Base-by-base conservation (phyloP, 129 eudicot genomes). In the Gnaphalium uliginosum region DNA sequence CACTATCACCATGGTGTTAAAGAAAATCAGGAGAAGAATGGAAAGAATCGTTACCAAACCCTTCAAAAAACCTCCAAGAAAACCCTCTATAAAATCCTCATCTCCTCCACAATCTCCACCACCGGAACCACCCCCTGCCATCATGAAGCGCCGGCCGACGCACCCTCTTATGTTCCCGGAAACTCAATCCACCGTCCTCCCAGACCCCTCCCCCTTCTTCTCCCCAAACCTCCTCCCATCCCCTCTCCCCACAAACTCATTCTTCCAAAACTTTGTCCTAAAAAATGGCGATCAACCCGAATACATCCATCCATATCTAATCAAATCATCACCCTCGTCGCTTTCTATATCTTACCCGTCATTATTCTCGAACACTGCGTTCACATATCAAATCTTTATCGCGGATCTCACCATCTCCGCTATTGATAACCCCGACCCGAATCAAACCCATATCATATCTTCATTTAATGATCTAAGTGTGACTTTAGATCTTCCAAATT, bases 201-300 rank as follows among this genome's bases (percentile, higher is more conserved):
- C 98, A 4, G 89, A 88, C 70, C 98, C 98, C 6, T 75, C 96
- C 41, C 27, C 58, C 4, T 93, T 83, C 85, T 90, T 93, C 84
- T 64, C 98, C 51, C 87, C 87, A 0, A 14, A 75, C 46, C 97
- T 93, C 65, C 88, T 88, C 72, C 56, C 96, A 8, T 64, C 86
- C 50, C 98, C 98, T 75, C 80, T 93, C 21, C 98, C 98, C 66
- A 93, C 98, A 8, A 93, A 90, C 77, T 86, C 98, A 1, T 93
- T 90, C 70, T 93, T 93, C 79, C 96, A 90, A 69, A 93, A 93
- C 85, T 87, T 90, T 58, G 90, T 87, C 65, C 88, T 93, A 1
- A 87, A 90, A 69, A 93, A 88, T 50, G 98, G 98, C 27, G 98
- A 93, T 73, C 98, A 93, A 39, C 93, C 97, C 0, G 97, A 93